Percentiles rank a stretch among this genome's conserved stretches.
Conservation (phyloP, 768 basidiomycete species). For the Hebeloma cylindrosporum region DNA sequence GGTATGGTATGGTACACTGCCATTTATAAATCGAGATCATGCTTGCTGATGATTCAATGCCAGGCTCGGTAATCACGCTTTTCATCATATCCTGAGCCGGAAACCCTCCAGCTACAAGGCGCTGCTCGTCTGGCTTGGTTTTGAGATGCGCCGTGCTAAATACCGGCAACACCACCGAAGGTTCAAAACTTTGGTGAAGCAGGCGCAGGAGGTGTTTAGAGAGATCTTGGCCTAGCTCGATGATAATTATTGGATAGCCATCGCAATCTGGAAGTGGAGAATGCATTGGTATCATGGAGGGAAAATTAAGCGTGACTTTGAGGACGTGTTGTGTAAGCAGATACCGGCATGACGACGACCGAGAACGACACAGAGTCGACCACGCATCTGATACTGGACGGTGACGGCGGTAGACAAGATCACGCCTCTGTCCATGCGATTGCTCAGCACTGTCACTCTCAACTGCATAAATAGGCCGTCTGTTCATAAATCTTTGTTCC, state of each 20-base stretch:
- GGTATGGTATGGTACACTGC: slow-evolving; percentile 51
- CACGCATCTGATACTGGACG: neutral
- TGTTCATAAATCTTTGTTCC: neutral
- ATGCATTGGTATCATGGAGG: no score
- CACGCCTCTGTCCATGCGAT: slow-evolving; percentile 27
- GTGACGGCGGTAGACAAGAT: slow-evolving; percentile 9
- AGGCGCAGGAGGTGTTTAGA: slow-evolving; percentile 36
- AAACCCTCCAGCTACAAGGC: slow-evolving; percentile 49
- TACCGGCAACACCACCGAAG: slow-evolving; percentile 41
- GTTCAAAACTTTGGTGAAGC: slow-evolving; percentile 48
- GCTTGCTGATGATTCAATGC: slow-evolving; percentile 6
- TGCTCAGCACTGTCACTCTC: slow-evolving; percentile 29
- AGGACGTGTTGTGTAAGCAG: no score
- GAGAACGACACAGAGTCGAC: no score
- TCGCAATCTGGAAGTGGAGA: no score
- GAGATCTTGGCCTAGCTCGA: slow-evolving; percentile 16
- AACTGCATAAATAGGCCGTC: slow-evolving; percentile 24
- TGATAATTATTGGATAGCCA: neutral
- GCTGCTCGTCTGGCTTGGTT: slow-evolving; percentile 48
- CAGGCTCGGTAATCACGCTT: slow-evolving; percentile 85
- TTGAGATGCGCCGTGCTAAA: slow-evolving; percentile 49
- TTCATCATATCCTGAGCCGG: slow-evolving; percentile 59
- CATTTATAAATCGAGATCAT: slow-evolving; percentile 1
- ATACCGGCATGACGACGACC: no score
- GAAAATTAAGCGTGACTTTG: no score